Evolutionary conservation across 805 yeast species (phyloP).

Genomic region (Wickerhamiella australiensis): DNA sequence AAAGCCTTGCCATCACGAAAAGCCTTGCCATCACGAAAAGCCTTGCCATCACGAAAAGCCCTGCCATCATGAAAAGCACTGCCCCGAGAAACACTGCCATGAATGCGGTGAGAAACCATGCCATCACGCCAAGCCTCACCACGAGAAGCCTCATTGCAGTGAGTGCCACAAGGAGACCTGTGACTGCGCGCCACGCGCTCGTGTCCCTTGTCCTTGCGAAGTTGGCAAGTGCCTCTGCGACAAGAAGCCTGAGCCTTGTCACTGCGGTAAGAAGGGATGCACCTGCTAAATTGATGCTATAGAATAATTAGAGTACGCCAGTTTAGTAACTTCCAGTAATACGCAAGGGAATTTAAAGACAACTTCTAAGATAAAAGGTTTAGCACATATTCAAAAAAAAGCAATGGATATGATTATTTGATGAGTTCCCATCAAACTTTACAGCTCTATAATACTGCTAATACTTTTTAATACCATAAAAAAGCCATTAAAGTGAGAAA

Average conservation of each 20-base stretch:
- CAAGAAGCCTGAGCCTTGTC: not conserved
- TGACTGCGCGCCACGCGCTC: not conserved
- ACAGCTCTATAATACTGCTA: too few species aligned
- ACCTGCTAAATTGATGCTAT: not conserved
- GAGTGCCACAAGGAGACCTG: not conserved
- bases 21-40: not conserved
- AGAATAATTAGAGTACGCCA: too few species aligned
- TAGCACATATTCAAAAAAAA: too few species aligned
- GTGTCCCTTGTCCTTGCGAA: constrained; percentile 9
- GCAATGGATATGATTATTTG: too few species aligned
- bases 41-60: constrained; percentile 3
- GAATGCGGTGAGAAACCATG: constrained; percentile 1
- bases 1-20: not conserved
- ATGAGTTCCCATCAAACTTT: too few species aligned
- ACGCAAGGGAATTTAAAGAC: too few species aligned
- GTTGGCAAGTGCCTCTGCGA: constrained; percentile 6
- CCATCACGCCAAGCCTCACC: constrained; percentile 1
- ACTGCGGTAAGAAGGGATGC: constrained; percentile 6
- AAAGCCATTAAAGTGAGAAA: too few species aligned
- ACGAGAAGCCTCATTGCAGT: not conserved
- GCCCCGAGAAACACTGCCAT: not conserved
- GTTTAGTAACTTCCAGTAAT: too few species aligned
- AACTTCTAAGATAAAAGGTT: too few species aligned
- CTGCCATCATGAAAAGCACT: not conserved
- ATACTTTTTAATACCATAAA: too few species aligned